Evolutionary conservation across 371 early-diverging fungal genomes (phyloP).

Genomic region (Syncephalastrum monosporum): DNA sequence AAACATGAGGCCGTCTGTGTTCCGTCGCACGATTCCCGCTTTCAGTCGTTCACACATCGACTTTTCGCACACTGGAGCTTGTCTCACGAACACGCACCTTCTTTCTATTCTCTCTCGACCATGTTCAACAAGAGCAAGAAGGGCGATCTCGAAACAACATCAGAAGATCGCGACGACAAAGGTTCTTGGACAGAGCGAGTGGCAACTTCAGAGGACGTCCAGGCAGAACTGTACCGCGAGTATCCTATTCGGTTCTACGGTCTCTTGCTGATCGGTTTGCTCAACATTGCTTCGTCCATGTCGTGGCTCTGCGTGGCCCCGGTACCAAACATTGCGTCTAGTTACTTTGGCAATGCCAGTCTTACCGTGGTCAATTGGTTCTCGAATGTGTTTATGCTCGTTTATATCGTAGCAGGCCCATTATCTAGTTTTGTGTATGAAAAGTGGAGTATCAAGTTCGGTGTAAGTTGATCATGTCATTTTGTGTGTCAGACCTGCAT

Average conservation of each 20-base stretch:
- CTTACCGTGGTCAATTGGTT: constrained; percentile 45
- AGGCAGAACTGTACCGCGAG: constrained; percentile 11
- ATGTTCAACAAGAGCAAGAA: no score
- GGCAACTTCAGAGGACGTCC: neutral
- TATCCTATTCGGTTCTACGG: constrained; percentile 50
- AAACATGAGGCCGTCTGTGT: no score
- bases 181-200: neutral
- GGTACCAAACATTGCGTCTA: constrained; percentile 32
- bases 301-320: constrained; percentile 48
- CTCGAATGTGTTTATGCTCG: constrained; percentile 50
- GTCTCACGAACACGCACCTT: no score
- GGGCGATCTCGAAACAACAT: neutral
- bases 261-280: constrained; percentile 32
- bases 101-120: no score
- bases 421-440: constrained; percentile 53
- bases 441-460: constrained; percentile 46
- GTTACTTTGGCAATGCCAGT: constrained; percentile 25
- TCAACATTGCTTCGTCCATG: constrained; percentile 42
- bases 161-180: neutral
- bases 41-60: no score
- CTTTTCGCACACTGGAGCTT: no score
- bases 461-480: constrained; percentile 22
- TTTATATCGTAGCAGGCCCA: constrained; percentile 54
- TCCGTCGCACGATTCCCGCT: no score
- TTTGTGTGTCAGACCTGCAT: constrained; percentile 1